A percentile compares a stretch with the other conserved stretches of the same genome.
These are phyloP conservation scores for Leishmania turanica DNA, from an alignment of 208 protist species.

Conservation along the genomic window DNA sequence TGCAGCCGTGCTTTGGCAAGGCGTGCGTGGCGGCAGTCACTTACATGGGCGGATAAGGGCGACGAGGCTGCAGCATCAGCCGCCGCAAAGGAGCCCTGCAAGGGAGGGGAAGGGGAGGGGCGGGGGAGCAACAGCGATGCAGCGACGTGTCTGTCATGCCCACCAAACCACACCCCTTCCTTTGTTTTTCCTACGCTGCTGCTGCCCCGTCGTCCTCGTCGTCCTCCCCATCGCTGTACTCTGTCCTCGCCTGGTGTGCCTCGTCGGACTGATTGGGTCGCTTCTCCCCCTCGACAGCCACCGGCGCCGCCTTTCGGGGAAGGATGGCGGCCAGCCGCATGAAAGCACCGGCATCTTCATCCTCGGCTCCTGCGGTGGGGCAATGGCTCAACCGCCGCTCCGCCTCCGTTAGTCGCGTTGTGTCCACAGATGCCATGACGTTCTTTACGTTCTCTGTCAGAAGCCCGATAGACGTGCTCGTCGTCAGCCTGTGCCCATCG, in stretches of 20 bases:
- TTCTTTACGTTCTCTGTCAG: conserved; percentile 36
- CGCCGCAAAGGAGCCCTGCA: not conserved
- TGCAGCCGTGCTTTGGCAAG: not conserved
- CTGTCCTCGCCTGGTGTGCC: not conserved
- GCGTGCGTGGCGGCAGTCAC: not conserved
- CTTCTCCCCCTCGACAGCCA: not conserved
- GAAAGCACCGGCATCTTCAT: conserved; percentile 26
- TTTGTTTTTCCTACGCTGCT: not conserved
- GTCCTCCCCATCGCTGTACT: not conserved
- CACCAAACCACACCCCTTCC: not conserved
- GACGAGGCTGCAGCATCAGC: not conserved
- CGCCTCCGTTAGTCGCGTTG: conserved; percentile 38
- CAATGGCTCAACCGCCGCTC: conserved; percentile 38
- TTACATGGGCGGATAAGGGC: not conserved
- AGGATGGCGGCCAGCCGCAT: conserved; percentile 35
- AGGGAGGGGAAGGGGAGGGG: not conserved
- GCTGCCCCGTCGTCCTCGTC: not conserved
- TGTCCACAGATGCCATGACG: conserved; percentile 44
- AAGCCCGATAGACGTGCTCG: conserved; percentile 43
- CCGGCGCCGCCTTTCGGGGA: conserved; percentile 1
- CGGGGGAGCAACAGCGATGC: not conserved
- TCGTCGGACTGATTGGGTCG: not conserved
- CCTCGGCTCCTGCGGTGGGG: not conserved
- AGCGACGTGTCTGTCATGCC: not conserved
- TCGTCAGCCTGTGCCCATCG: conserved; percentile 50